A percentile compares a stretch with the other conserved stretches of the same genome.
These are phyloP conservation scores for Martensiomyces pterosporus DNA, from an alignment of 192 early-diverging fungal species.

Conservation along the genomic window DNA sequence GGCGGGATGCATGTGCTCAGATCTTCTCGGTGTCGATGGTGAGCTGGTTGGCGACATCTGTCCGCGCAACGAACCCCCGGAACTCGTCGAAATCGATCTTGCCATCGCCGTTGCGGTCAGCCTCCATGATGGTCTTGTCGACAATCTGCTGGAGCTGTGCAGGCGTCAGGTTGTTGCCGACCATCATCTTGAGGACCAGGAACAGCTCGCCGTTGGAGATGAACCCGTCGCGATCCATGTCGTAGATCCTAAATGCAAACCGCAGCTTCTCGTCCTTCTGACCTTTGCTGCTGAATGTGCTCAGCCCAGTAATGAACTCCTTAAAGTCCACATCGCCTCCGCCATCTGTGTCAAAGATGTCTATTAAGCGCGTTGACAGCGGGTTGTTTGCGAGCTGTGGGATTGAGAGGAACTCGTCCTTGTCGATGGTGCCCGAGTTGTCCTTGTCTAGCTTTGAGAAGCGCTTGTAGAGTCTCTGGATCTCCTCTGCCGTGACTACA, in stretches of 20 bases:
- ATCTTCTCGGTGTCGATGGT: conserved; percentile 69
- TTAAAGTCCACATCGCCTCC: conserved; percentile 99
- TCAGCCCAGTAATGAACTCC: conserved; percentile 94
- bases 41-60: conserved; percentile 94
- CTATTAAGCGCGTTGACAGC: conserved; percentile 89
- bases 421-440: conserved; percentile 92
- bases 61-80: conserved; percentile 87
- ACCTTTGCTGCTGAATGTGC: conserved; percentile 91
- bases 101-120: conserved; percentile 91
- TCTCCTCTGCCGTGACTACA: conserved; percentile 85
- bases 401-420: conserved; percentile 93
- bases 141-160: conserved; percentile 99
- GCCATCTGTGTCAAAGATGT: conserved; percentile 97
- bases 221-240: conserved; percentile 98
- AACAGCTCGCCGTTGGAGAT: conserved; percentile 99
- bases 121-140: conserved; percentile 99
- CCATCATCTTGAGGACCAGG: conserved; percentile 99
- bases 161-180: conserved; percentile 93
- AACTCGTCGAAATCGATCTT: conserved; percentile 98
- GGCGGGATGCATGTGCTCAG: too few species aligned
- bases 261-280: conserved; percentile 92
- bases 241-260: conserved; percentile 98
- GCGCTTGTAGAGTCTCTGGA: conserved; percentile 97
- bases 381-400: conserved; percentile 99
- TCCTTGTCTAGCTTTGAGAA: conserved; percentile 99